phyloP scores from a whole-genome alignment of 306 rosid genomes.

The Prunus salicina region DNA sequence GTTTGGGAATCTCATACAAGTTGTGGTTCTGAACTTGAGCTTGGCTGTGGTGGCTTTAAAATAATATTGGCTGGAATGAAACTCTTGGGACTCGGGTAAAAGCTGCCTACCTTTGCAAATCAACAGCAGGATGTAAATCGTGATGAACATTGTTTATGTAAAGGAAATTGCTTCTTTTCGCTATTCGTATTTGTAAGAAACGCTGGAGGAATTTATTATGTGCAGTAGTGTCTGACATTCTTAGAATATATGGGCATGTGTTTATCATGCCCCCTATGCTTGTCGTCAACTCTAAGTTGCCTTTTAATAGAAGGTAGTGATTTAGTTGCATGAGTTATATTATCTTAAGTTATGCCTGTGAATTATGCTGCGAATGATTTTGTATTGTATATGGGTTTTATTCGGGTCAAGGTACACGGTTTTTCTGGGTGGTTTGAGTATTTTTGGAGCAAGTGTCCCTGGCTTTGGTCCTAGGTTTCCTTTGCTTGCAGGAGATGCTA shows the following conservation, averaged over 20 bases:
- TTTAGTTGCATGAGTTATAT: not conserved
- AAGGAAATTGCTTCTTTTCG: slow-evolving; percentile 50
- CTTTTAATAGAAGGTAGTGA: not conserved
- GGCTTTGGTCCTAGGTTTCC: not conserved
- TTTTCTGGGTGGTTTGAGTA: too few species aligned
- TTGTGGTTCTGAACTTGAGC: slow-evolving; percentile 32
- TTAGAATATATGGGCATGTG: slow-evolving; percentile 18
- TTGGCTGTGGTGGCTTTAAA: slow-evolving; percentile 35
- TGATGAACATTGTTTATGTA: slow-evolving; percentile 48
- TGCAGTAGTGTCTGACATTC: slow-evolving; percentile 37
- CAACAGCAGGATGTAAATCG: slow-evolving; percentile 49
- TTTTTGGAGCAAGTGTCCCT: too few species aligned
- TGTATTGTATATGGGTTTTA: not conserved
- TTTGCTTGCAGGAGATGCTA: not conserved
- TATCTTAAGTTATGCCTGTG: not conserved
- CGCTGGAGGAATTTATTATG: slow-evolving; percentile 29
- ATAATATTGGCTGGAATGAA: slow-evolving; percentile 33
- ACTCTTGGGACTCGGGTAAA: slow-evolving; percentile 36
- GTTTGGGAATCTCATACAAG: slow-evolving; percentile 35
- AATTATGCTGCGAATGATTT: not conserved
- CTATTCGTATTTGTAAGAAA: slow-evolving; percentile 41
- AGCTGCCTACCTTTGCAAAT: slow-evolving; percentile 38
- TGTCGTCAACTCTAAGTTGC: slow-evolving; percentile 6
- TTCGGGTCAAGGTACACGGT: too few species aligned
- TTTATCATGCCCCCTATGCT: slow-evolving; percentile 1